These are phyloP conservation scores for Inga leiocalycina DNA, from an alignment of 306 rosid genomes.

Conservation along the genomic window DNA sequence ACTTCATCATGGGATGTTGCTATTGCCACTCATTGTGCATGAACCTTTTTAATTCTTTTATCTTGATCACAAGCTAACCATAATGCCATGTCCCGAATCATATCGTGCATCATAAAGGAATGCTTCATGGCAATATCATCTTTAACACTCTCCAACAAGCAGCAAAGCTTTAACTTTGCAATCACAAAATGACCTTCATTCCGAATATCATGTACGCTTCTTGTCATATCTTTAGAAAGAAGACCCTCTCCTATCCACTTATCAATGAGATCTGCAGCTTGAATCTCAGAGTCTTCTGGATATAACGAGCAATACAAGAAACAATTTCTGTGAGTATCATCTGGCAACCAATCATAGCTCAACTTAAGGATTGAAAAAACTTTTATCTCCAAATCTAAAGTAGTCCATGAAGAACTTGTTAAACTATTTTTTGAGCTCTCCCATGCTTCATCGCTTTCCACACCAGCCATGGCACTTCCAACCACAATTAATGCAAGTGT, in stretches of 20 bases:
- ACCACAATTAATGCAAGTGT: slow-evolving; percentile 31
- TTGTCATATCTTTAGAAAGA: too few species aligned
- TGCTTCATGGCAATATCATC: too few species aligned
- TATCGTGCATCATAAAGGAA: neutral
- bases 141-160: slow-evolving; percentile 6
- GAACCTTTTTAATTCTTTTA: neutral
- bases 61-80: neutral
- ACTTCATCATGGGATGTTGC: neutral
- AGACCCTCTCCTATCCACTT: too few species aligned
- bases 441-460: slow-evolving; percentile 1
- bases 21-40: neutral
- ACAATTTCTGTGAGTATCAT: neutral
- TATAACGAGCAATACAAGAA: too few species aligned
- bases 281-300: too few species aligned
- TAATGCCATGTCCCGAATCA: slow-evolving; percentile 9
- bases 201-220: too few species aligned
- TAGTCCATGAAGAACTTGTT: neutral
- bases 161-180: neutral
- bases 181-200: too few species aligned
- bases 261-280: too few species aligned
- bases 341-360: slow-evolving; percentile 29
- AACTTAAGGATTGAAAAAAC: slow-evolving; percentile 28
- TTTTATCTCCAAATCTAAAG: neutral
- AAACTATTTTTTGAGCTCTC: neutral
- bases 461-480: slow-evolving; percentile 33